Conservation (phyloP, 2,329 filamentous ascomycete species). For the Trichoderma simmonsii region DNA sequence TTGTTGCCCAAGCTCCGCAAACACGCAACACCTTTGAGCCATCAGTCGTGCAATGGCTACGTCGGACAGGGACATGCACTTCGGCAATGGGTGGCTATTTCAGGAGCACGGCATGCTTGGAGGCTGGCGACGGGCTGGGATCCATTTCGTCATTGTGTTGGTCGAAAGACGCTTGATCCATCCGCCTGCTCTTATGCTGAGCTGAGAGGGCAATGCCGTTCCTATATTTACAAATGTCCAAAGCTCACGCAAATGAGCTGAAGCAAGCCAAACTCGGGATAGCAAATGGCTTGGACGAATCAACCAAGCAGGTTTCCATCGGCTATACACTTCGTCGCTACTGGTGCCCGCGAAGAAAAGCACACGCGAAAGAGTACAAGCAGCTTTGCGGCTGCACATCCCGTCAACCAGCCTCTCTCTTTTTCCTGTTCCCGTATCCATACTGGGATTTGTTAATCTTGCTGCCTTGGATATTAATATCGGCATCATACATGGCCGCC, state of each 20-base stretch:
- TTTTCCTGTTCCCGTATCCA: not conserved
- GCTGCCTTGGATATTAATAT: not conserved
- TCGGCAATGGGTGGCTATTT: not conserved
- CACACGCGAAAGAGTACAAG: not conserved
- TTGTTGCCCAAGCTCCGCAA: conserved; percentile 7
- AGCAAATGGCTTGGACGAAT: not conserved
- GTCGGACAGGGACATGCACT: not conserved
- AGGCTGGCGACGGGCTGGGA: not conserved
- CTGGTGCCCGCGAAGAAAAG: not conserved
- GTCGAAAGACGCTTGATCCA: not conserved
- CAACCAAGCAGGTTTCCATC: not conserved
- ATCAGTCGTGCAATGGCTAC: not conserved
- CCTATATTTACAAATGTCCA: not conserved
- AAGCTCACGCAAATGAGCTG: not conserved
- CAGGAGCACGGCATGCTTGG: not conserved
- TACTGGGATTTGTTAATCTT: not conserved
- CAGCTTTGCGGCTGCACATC: not conserved
- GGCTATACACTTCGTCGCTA: not conserved
- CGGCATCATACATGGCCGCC: not conserved
- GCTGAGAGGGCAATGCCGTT: not conserved
- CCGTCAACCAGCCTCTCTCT: not conserved
- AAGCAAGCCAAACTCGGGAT: not conserved
- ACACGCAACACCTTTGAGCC: not conserved
- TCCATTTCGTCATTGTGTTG: not conserved
- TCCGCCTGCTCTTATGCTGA: not conserved